Percentiles rank a stretch among this genome's conserved stretches.
These are phyloP conservation scores for Rhizoclosmatium globosum DNA, from an alignment of 192 early-diverging fungal species.

Conservation along the genomic window DNA sequence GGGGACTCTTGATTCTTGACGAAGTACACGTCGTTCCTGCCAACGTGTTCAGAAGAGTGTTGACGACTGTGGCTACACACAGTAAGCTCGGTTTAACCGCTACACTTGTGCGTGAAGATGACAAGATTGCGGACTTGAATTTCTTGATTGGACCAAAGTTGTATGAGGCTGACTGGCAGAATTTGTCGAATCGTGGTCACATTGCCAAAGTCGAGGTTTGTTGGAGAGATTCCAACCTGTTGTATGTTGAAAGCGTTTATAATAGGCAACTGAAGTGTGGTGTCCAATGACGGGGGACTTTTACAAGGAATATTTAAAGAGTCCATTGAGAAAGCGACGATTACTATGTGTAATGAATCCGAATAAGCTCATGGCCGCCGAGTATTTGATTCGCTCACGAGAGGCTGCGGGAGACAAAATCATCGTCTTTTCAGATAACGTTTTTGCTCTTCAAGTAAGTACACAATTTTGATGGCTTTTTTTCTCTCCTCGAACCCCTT, in stretches of 20 bases:
- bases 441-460: conserved; percentile 81
- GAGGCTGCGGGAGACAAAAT: conserved; percentile 95
- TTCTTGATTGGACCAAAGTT: conserved; percentile 99
- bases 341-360: conserved; percentile 98
- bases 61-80: conserved; percentile 92
- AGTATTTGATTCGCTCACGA: conserved; percentile 94
- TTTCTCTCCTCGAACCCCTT: no score
- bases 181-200: conserved; percentile 92
- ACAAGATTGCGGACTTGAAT: conserved; percentile 98
- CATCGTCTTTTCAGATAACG: conserved; percentile 99
- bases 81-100: conserved; percentile 97
- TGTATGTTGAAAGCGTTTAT: background rate
- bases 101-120: conserved; percentile 97
- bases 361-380: conserved; percentile 93
- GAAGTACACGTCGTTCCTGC: conserved; percentile 99
- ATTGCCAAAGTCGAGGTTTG: conserved; percentile 83
- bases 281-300: conserved; percentile 98
- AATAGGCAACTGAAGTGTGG: conserved; percentile 92
- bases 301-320: conserved; percentile 80
- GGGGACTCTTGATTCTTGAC: conserved; percentile 95
- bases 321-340: conserved; percentile 51
- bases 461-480: background rate
- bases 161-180: conserved; percentile 99
- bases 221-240: background rate
- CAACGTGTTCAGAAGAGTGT: conserved; percentile 93